Base-by-base conservation (phyloP, 805 yeast species). In the Debaryomyces hansenii region DNA sequence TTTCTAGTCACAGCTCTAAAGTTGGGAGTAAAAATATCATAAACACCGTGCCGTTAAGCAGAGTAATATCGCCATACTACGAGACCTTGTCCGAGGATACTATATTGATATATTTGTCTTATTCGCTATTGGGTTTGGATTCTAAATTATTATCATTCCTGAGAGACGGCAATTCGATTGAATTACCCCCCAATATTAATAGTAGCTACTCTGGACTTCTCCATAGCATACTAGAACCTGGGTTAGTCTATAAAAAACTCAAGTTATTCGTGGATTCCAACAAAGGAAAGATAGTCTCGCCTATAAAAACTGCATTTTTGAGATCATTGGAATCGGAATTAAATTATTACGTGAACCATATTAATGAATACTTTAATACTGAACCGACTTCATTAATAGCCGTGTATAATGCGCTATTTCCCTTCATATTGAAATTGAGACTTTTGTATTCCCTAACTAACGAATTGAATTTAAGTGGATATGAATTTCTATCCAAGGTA, bases 191-290 rank as follows among this genome's bases (percentile, higher is more conserved):
- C 1, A 70, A 72, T 37, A 62, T 85, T 12, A 78, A 83, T 20
- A 77, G 76, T 49, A 78, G 90, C 5, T 69, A 78, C 20, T 73
- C 84, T 38, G 82, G 83, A 0, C 55, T 82, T 21, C 61, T 88
- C 28, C 80, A 76, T 46, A 62, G 73, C 21, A 65, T 87, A 1
- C 67, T 85, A 35, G 97, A 90, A 61, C 85, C 90, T 1, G 92
- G 88, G 0, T 64, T 90, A 29, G 65, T 90, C 2, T 88, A 79
- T 63, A 74, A 76, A 42, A 62, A 69, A 37, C 63, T 89, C 31
- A 63, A 60, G 4, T 46, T 42, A 12, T 54, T 58, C 16, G 51
- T 75, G 33, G 41, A 54, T 18, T 41, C 56, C 37, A 61, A 51
- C 12, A 63, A 52, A 54, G 65, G 48, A 46, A 56, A 54, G 4